Evolutionary conservation across 352 stramenopile species (phyloP), one percentile per base, ranked within the genome.

Genomic region (Phytopythium cucurbitacearum): DNA sequence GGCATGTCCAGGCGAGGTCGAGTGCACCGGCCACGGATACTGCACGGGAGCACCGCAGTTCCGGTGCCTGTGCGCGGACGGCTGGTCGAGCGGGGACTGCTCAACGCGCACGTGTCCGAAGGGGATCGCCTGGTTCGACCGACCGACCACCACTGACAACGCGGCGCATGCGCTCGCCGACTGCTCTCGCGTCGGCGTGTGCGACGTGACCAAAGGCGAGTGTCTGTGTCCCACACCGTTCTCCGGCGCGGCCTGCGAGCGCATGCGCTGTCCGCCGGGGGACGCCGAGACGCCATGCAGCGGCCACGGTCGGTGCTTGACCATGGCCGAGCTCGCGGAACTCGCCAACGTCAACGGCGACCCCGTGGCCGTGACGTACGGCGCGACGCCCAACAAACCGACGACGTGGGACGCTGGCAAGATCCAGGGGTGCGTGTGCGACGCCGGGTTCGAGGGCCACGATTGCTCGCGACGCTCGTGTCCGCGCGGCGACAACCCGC

Each of bases 381-480:
- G 82, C 35, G 56, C 51, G 8, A 82, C 67, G n/a, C 80, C 80
- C 16, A 91, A 91, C 62, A 72, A 77, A 43, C 76, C 80, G 0
- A 62, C 58, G 41, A 87, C 76, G 5, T 97, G 90, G 90, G 90
- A 97, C 57, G 78, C 77, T 15, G 76, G 91, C 66, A 91, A 91
- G 54, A 89, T 97, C 41, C 67, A 89, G n/a, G 88, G 83, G 32
- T 97, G 90, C 65, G 33, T 85, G 32, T 97, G 90, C 65, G 88
- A 97, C 59, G 48, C 54, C 9, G 88, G 87, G 5, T 97, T 83
- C 39, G 62, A 78, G 34, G 85, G 86, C 32, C 82, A 96, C 57
- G 86, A 97, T 59, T 98, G 91, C 65, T 59, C 71, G 5, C 59
- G 60, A n/a, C 62, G 80, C 0, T 76, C 64, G 15, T 91, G 82